Conservation (phyloP, 2,329 filamentous ascomycete species). For the Colletotrichum orchidophilum region DNA sequence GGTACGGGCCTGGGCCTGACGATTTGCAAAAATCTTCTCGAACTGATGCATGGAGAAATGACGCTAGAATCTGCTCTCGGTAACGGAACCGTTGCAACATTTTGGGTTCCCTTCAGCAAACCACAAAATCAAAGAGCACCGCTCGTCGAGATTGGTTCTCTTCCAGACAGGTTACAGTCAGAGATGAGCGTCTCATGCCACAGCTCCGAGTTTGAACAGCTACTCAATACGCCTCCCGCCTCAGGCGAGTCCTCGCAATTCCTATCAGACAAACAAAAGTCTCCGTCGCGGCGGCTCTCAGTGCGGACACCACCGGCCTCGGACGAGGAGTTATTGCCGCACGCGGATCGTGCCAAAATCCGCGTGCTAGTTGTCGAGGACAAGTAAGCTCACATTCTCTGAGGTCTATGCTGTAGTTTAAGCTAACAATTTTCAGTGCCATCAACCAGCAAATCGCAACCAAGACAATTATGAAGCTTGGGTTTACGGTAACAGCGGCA, state of each 20-base stretch:
- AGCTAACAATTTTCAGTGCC: constrained; percentile 48
- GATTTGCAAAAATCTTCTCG: constrained; percentile 82
- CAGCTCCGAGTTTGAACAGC: constrained; percentile 69
- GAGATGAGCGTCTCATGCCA: constrained; percentile 73
- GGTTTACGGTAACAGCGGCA: constrained; percentile 75
- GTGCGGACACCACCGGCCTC: constrained; percentile 47
- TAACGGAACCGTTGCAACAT: constrained; percentile 76
- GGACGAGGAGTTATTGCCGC: constrained; percentile 57
- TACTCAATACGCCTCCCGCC: constrained; percentile 52
- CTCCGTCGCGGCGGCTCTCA: constrained; percentile 43
- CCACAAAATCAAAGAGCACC: constrained; percentile 57
- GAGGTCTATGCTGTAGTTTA: background rate
- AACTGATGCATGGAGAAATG: constrained; percentile 83
- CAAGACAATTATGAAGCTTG: constrained; percentile 78
- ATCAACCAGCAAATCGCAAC: constrained; percentile 82
- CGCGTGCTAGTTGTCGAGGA: constrained; percentile 85
- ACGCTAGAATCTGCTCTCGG: constrained; percentile 73
- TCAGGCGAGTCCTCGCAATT: constrained; percentile 30
- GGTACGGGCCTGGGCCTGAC: constrained; percentile 82
- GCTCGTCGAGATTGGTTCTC: constrained; percentile 68
- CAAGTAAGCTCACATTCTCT: constrained; percentile 63
- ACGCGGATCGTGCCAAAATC: constrained; percentile 67
- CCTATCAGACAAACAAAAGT: constrained; percentile 38
- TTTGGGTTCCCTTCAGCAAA: constrained; percentile 82
- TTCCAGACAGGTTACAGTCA: constrained; percentile 74